Percentiles rank a stretch among this genome's conserved stretches.
phyloP scores from a whole-genome alignment of 495 filamentous ascomycete species.

The Penicillium steckii region DNA sequence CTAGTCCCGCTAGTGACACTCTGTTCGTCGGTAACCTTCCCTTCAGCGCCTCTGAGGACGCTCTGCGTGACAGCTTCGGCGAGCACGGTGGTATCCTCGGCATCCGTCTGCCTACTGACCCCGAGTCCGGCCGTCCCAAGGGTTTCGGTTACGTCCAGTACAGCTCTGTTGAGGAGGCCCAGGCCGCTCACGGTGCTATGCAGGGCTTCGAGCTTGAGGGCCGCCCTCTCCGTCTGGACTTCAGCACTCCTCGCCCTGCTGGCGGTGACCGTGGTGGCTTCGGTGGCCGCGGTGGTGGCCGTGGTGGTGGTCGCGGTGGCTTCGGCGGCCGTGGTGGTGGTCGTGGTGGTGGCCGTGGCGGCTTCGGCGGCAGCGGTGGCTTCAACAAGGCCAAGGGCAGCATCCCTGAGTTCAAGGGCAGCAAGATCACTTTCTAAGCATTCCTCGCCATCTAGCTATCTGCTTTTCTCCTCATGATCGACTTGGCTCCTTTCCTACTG shows the following conservation, averaged over 20 bases:
- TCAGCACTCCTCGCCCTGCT: slow-evolving; percentile 72
- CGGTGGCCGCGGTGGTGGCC: slow-evolving; percentile 53
- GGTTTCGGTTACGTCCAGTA: slow-evolving; percentile 95
- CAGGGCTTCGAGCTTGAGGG: slow-evolving; percentile 75
- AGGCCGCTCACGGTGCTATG: slow-evolving; percentile 69
- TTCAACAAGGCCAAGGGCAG: slow-evolving; percentile 66
- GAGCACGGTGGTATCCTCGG: slow-evolving; percentile 67
- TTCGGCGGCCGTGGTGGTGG: slow-evolving; percentile 50
- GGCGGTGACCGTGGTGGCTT: slow-evolving; percentile 54
- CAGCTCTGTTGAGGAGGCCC: slow-evolving; percentile 80
- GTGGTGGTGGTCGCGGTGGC: slow-evolving; percentile 52
- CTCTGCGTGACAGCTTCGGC: slow-evolving; percentile 72
- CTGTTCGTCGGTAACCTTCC: slow-evolving; percentile 92
- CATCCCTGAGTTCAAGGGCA: slow-evolving; percentile 85
- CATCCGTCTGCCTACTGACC: slow-evolving; percentile 87
- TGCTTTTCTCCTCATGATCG: no score
- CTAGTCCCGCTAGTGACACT: slow-evolving; percentile 75
- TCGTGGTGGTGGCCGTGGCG: slow-evolving; percentile 53
- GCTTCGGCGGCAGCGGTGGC: slow-evolving; percentile 49
- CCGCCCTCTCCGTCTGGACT: slow-evolving; percentile 86
- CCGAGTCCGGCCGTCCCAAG: slow-evolving; percentile 82
- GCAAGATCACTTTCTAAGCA: slow-evolving; percentile 84
- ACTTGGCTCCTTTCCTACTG: slow-evolving; percentile 14
- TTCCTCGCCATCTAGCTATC: slow-evolving; percentile 5
- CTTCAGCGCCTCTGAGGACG: slow-evolving; percentile 78